Base-by-base conservation (phyloP, 257 asterid species). In the Lycium ferocissimum region DNA sequence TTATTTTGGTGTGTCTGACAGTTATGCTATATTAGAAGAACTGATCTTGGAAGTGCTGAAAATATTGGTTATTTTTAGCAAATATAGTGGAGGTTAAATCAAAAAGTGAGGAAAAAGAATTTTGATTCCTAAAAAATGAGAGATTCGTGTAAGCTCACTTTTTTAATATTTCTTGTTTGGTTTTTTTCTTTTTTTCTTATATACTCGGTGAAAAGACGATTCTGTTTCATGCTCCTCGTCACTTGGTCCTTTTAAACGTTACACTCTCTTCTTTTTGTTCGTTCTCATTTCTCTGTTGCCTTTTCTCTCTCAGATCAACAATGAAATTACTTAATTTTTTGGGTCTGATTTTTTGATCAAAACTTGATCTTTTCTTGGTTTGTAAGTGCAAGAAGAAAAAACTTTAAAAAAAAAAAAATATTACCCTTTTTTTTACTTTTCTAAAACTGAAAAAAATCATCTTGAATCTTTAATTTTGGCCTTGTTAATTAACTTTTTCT, bases 61-160 rank as follows among this genome's bases (percentile, higher is more conserved):
- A 51, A 6, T 40, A 9, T 51, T 51, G 56, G 8, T 10, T 51
- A 7, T 7, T 7, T 7, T 7, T 7, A 51, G 12, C 56, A 10
- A 51, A 51, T 7, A 51, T 51, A 7, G 10, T 51, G 56, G 3
- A 51, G 59, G 6, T 2, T 54, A 1, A 54, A 54, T 17, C 5
- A 54, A 54, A 54, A 54, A 54, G 0, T 54, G 17, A 54, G 5
- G 5, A 6, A 57, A 57, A 14, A 47, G 1, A 75, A 6, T 22
- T 49, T 47, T 49, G 7, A 49, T 76, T 76, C 63, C 62, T 75
- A 85, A 37, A 61, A 72, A 82, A 54, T 79, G 56, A 71, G 78
- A 85, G 83, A 85, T 70, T 81, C 85, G 87, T 85, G 87, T 47
- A 69, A 70, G 58, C 81, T 15, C 26, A 26, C 35, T 82, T 71